Percentiles rank a stretch among this genome's conserved stretches.
phyloP scores from a whole-genome alignment of 768 basidiomycete species.

The Leccinum pellstonianum region DNA sequence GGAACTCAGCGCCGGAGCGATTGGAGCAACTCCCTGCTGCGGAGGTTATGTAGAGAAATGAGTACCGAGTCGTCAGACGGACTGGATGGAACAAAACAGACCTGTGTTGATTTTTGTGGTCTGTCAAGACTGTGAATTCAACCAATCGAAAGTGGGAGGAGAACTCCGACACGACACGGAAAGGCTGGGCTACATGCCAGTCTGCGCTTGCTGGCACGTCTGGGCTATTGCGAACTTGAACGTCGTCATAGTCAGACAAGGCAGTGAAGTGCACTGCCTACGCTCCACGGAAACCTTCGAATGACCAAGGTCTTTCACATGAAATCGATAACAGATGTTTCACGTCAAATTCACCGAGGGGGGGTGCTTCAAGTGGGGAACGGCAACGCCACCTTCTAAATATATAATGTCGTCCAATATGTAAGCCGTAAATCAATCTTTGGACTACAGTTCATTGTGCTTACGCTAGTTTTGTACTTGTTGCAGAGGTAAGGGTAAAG shows the following conservation, averaged over 20 bases:
- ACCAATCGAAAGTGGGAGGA: conserved; percentile 4
- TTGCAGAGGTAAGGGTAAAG: too few relatives aligned
- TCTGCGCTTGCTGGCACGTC: neutral
- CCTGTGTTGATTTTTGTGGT: neutral
- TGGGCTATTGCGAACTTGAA: too few relatives aligned
- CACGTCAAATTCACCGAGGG: neutral
- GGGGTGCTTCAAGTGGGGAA: too few relatives aligned
- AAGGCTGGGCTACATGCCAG: neutral
- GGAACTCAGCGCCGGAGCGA: neutral
- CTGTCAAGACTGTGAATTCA: conserved; percentile 1
- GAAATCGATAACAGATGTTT: neutral
- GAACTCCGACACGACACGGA: neutral
- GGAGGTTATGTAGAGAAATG: neutral
- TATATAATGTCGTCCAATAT: too few relatives aligned
- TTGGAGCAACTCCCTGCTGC: neutral
- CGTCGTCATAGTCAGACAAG: too few relatives aligned
- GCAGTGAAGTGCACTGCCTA: neutral
- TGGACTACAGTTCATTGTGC: too few relatives aligned
- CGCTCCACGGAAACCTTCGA: neutral
- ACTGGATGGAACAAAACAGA: neutral
- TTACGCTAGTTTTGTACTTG: too few relatives aligned
- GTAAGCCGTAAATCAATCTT: too few relatives aligned
- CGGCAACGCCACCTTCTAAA: too few relatives aligned
- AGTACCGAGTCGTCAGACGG: neutral
- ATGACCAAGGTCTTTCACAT: neutral